Evolutionary conservation across 768 basidiomycete species (phyloP).

Genomic region (Stropharia rugosoannulata): DNA sequence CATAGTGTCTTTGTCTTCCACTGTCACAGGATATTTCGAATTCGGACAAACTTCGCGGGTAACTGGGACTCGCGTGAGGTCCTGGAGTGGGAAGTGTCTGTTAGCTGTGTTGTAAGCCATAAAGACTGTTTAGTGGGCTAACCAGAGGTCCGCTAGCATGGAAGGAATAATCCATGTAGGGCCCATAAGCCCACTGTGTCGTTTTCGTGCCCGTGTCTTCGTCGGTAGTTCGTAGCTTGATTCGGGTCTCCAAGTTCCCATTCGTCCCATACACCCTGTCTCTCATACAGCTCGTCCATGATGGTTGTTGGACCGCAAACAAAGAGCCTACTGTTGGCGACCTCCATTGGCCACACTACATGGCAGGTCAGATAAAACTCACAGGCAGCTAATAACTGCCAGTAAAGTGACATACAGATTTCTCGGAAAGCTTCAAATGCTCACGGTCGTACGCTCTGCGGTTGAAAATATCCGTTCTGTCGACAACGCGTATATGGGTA

Average conservation of each 20-base stretch:
- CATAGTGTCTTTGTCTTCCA: slow-evolving; percentile 19
- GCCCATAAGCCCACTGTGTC: slow-evolving; percentile 31
- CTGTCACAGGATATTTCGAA: neutral
- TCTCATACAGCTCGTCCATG: neutral
- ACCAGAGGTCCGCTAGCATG: slow-evolving; percentile 30
- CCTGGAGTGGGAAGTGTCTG: slow-evolving; percentile 16
- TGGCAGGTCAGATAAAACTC: neutral
- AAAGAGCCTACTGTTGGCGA: neutral
- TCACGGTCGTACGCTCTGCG: slow-evolving; percentile 25
- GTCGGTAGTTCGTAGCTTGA: slow-evolving; percentile 22
- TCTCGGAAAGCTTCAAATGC: slow-evolving; percentile 20
- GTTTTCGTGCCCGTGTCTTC: slow-evolving; percentile 11
- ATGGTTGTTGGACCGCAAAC: slow-evolving; percentile 21
- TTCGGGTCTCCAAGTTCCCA: slow-evolving; percentile 29
- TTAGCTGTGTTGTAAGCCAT: neutral
- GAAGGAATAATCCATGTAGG: slow-evolving; percentile 24
- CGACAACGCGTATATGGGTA: slow-evolving; percentile 31
- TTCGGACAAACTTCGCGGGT: slow-evolving; percentile 26
- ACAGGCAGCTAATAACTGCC: neutral
- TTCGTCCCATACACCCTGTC: slow-evolving; percentile 19
- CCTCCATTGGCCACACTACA: too few species aligned
- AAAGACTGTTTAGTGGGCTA: neutral
- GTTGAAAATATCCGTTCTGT: slow-evolving; percentile 29
- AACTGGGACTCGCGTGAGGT: slow-evolving; percentile 30
- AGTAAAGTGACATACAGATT: slow-evolving; percentile 15